Conservation (phyloP, 139 green algal genomes). For the Chlamydomonas sphaeroides region DNA sequence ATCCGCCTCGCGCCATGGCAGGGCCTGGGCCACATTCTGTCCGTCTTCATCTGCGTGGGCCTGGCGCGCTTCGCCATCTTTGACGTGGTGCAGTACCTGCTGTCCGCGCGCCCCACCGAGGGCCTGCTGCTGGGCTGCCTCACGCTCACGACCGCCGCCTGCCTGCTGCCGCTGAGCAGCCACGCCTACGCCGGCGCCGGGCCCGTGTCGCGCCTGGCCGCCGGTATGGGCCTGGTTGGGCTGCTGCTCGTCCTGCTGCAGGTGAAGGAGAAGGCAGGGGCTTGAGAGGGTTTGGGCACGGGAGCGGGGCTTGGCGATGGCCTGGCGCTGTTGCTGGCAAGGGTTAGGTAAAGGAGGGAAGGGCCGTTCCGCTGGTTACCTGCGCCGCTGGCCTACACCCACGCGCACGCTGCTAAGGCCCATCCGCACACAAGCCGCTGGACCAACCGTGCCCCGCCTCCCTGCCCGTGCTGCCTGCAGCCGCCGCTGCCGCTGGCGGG, state of each 20-base stretch:
- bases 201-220: slow-evolving; percentile 28
- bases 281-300: no score
- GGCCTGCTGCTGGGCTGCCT: slow-evolving; percentile 83
- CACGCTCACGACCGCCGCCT: slow-evolving; percentile 63
- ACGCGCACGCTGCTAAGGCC: no score
- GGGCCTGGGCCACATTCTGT: slow-evolving; percentile 61
- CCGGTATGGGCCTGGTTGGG: slow-evolving; percentile 48
- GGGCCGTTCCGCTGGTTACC: no score
- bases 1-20: slow-evolving; percentile 62
- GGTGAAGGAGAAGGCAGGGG: no score
- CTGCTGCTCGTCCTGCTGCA: slow-evolving; percentile 66
- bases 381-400: no score
- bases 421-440: no score
- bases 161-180: slow-evolving; percentile 75
- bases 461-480: no score
- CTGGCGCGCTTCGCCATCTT: slow-evolving; percentile 88
- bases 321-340: no score
- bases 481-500: slow-evolving; percentile 86
- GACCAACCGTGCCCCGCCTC: no score
- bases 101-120: slow-evolving; percentile 77
- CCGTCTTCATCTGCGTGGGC: slow-evolving; percentile 65
- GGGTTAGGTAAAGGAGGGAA: no score
- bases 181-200: slow-evolving; percentile 65
- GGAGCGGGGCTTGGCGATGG: no score
- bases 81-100: slow-evolving; percentile 74